phyloP scores from a whole-genome alignment of 768 basidiomycete genomes.

The Russula earlei region DNA sequence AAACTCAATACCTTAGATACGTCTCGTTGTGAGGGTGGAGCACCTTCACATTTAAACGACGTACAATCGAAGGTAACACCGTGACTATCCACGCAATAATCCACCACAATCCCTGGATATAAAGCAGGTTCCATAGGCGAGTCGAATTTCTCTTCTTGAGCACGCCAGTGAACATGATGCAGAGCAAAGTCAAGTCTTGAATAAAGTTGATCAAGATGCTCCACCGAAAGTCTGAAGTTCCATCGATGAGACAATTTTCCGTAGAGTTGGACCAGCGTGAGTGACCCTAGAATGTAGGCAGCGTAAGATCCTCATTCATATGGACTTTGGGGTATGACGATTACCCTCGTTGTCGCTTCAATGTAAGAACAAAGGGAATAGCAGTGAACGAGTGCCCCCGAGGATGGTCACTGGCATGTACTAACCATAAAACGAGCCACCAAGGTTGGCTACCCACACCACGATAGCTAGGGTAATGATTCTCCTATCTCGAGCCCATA shows the following conservation, averaged over 20 bases:
- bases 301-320: not conserved
- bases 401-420: not conserved
- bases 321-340: not conserved
- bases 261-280: not conserved
- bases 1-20: not conserved
- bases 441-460: conserved; percentile 3
- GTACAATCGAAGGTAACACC: conserved; percentile 4
- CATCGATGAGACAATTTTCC: not conserved
- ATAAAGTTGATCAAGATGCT: conserved; percentile 8
- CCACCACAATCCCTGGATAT: conserved; percentile 6
- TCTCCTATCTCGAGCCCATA: conserved; percentile 7
- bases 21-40: not conserved
- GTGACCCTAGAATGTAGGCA: not conserved
- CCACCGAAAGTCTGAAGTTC: conserved; percentile 5
- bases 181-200: conserved; percentile 7
- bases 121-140: conserved; percentile 9
- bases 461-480: not conserved
- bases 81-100: conserved; percentile 3
- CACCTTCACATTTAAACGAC: not conserved
- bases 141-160: conserved; percentile 11
- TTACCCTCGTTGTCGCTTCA: conserved; percentile 4
- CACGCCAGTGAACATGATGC: conserved; percentile 14
- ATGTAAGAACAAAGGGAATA: not conserved
- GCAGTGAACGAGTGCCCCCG: not conserved
- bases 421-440: conserved; percentile 3